These are phyloP conservation scores for Peribolospora baueri DNA, from an alignment of 768 basidiomycete species.

Conservation along the genomic window DNA sequence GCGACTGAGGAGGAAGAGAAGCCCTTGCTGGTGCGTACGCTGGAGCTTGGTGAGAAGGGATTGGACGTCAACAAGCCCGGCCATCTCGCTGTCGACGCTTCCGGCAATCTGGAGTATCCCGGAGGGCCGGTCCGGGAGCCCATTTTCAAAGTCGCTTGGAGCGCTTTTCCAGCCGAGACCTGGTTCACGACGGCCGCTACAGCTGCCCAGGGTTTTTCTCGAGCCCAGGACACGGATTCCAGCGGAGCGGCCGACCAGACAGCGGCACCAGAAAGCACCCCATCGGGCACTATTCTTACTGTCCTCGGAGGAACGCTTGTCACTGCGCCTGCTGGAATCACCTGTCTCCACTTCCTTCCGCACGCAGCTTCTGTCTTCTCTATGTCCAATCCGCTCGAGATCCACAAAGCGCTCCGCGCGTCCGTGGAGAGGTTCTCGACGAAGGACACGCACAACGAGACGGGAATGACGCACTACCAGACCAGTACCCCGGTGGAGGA, in stretches of 20 bases:
- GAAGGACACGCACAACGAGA: constrained; percentile 9
- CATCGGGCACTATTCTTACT: constrained; percentile 44
- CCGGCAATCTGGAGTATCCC: constrained; percentile 12
- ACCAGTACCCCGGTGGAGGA: constrained; percentile 44
- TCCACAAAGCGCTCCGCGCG: constrained; percentile 39
- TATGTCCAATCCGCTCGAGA: constrained; percentile 2
- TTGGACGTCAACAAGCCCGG: constrained; percentile 22
- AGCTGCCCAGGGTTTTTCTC: constrained; percentile 16
- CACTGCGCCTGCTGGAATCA: constrained; percentile 36
- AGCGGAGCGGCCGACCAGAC: not conserved
- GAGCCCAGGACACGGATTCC: not conserved
- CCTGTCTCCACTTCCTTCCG: constrained; percentile 38
- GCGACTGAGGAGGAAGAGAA: constrained; percentile 50
- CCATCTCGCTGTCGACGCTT: no score
- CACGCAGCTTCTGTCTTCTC: constrained; percentile 14
- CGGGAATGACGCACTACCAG: constrained; percentile 32
- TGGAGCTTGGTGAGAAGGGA: constrained; percentile 17
- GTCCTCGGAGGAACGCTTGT: constrained; percentile 50
- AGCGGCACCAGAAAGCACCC: constrained; percentile 22
- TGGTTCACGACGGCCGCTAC: constrained; percentile 14
- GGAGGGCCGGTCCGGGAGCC: constrained; percentile 35
- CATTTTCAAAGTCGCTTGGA: constrained; percentile 70
- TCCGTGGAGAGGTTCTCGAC: constrained; percentile 19
- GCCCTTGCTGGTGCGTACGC: constrained; percentile 47
- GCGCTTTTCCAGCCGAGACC: constrained; percentile 36